These are phyloP conservation scores for Ricinus communis DNA, from an alignment of 345 rosid species.

Conservation along the genomic window DNA sequence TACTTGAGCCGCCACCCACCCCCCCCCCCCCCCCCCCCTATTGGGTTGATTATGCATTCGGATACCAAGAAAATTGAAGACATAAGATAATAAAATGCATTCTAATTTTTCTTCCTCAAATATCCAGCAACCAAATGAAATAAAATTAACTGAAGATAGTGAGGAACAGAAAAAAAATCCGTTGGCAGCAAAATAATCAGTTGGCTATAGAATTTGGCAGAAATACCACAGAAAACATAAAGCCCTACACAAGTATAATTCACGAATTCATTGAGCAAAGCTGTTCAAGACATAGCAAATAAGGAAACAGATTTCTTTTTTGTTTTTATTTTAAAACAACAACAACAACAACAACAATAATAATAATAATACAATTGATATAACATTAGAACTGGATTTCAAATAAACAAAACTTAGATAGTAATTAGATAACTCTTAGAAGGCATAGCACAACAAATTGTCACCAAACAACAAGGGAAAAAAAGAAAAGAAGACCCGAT, in stretches of 20 bases:
- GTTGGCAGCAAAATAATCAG: too few relatives aligned
- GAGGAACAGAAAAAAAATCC: too few relatives aligned
- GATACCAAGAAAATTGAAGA: not conserved
- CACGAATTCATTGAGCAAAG: not conserved
- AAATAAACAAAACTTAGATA: not conserved
- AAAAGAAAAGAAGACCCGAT: conserved; percentile 9
- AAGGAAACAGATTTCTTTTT: not conserved
- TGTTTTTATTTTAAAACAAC: too few relatives aligned
- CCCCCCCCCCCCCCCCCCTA: too few relatives aligned
- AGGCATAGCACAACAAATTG: not conserved
- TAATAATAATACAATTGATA: not conserved
- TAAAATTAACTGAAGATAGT: not conserved
- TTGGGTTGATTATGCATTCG: not conserved
- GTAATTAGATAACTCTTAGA: not conserved
- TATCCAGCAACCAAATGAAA: not conserved
- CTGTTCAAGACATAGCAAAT: not conserved
- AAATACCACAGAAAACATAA: not conserved
- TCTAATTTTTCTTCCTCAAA: not conserved
- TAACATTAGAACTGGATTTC: not conserved
- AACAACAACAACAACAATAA: not conserved
- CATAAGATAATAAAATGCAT: not conserved
- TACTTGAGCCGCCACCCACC: too few relatives aligned
- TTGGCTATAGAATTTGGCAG: not conserved
- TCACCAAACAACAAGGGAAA: not conserved
- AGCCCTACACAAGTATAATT: not conserved